Evolutionary conservation across 1,284 basidiomycete species (phyloP).

Genomic region (Gomphus bonarii): DNA sequence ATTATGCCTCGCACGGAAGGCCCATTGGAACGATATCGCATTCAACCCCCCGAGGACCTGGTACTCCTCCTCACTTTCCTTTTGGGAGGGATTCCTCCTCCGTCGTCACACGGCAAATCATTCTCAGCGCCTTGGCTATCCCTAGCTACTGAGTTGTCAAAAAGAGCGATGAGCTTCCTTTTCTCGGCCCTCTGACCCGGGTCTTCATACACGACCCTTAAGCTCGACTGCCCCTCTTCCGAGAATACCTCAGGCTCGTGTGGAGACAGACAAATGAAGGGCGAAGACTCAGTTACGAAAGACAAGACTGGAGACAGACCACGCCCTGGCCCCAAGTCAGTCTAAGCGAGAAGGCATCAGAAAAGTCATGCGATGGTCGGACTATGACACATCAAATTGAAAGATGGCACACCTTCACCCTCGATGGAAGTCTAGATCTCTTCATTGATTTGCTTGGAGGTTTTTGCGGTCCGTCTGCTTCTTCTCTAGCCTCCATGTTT

Average conservation of each 20-base stretch:
- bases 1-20: background rate
- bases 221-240: constrained; percentile 23
- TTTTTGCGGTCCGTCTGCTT: constrained; percentile 13
- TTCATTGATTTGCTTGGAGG: constrained; percentile 24
- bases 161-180: constrained; percentile 33
- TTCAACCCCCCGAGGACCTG: background rate
- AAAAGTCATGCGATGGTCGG: constrained; percentile 14
- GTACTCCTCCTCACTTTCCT: background rate
- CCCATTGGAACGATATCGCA: background rate
- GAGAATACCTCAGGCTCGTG: constrained; percentile 1
- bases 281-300: constrained; percentile 23
- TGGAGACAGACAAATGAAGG: constrained; percentile 12
- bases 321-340: constrained; percentile 21
- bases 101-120: background rate
- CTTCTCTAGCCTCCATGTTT: constrained; percentile 28
- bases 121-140: background rate
- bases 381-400: background rate
- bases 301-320: constrained; percentile 13
- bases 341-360: constrained; percentile 26
- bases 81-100: background rate
- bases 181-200: constrained; percentile 49
- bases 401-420: constrained; percentile 30
- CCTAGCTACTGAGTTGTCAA: constrained; percentile 13
- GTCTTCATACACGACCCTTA: constrained; percentile 58
- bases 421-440: constrained; percentile 29